Evolutionary conservation across 345 rosid genomes (phyloP).

Genomic region (Erodium maritimum): DNA sequence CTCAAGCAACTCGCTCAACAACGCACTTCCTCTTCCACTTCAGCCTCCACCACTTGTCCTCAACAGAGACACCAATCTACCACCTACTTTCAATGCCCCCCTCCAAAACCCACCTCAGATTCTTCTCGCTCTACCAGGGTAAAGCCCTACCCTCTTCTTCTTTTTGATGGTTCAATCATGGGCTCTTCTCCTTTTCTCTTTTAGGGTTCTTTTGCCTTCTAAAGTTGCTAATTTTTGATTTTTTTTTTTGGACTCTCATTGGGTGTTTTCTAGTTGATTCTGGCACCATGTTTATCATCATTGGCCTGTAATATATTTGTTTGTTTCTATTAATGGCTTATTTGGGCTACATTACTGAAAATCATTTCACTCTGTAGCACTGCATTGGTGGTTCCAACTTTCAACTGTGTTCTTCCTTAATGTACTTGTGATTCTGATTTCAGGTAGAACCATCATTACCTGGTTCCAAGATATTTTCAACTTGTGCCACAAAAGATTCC

Average conservation of each 20-base stretch:
- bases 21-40: slow-evolving; percentile 15
- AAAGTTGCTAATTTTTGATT: neutral
- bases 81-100: slow-evolving; percentile 1
- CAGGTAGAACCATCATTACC: slow-evolving; percentile 29
- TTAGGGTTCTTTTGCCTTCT: neutral
- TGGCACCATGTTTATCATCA: too few species aligned
- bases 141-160: slow-evolving; percentile 4
- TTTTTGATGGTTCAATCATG: neutral
- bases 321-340: neutral
- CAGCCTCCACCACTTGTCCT: slow-evolving; percentile 14
- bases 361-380: neutral
- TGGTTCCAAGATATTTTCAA: slow-evolving; percentile 18
- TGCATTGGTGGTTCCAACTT: neutral
- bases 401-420: neutral
- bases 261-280: too few species aligned
- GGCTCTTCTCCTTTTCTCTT: neutral
- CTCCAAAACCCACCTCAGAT: slow-evolving; percentile 2
- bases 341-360: too few species aligned
- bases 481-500: slow-evolving; percentile 18
- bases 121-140: slow-evolving; percentile 13
- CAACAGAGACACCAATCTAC: slow-evolving; percentile 3
- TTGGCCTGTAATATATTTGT: too few species aligned
- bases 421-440: neutral
- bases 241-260: neutral
- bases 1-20: slow-evolving; percentile 40